A percentile compares a stretch with the other conserved stretches of the same genome.
Evolutionary conservation across 495 filamentous ascomycete species (phyloP).

Genomic region (Penicillium samsonianum): DNA sequence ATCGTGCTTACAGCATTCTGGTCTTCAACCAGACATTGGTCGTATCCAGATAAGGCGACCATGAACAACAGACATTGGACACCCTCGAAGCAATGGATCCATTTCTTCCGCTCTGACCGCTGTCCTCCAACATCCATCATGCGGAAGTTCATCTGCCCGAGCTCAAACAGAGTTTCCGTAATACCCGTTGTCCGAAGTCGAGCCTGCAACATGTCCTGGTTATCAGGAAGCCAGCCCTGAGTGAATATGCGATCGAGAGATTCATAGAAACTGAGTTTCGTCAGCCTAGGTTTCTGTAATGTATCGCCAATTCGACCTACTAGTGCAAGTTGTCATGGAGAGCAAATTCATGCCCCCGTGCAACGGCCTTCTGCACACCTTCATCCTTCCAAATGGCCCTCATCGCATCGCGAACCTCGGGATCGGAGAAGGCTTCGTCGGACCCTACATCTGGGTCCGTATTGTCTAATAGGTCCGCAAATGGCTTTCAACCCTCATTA

Average conservation of each 20-base stretch:
- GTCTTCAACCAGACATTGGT: conserved; percentile 95
- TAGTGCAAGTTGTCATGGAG: conserved; percentile 94
- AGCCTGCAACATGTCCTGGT: conserved; percentile 94
- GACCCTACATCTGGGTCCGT: conserved; percentile 73
- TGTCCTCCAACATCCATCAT: conserved; percentile 99
- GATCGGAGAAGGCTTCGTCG: conserved; percentile 67
- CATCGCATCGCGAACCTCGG: conserved; percentile 72
- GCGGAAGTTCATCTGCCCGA: conserved; percentile 91
- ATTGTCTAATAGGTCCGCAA: conserved; percentile 37
- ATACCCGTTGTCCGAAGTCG: conserved; percentile 94
- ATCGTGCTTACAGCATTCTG: conserved; percentile 80
- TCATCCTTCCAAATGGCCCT: conserved; percentile 79
- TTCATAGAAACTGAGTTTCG: conserved; percentile 74
- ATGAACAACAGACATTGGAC: conserved; percentile 92
- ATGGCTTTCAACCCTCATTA: conserved; percentile 29
- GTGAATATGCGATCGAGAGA: conserved; percentile 87
- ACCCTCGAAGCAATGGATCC: conserved; percentile 99
- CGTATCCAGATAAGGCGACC: conserved; percentile 94
- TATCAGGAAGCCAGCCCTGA: conserved; percentile 87
- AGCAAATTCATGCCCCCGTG: conserved; percentile 92
- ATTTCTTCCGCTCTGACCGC: conserved; percentile 97
- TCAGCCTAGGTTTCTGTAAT: conserved; percentile 6
- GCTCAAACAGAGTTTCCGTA: conserved; percentile 93
- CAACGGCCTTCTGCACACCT: conserved; percentile 82
- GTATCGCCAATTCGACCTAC: conserved; percentile 55